Base-by-base conservation (phyloP, 345 rosid genomes). In the Hypericum androsaemum region DNA sequence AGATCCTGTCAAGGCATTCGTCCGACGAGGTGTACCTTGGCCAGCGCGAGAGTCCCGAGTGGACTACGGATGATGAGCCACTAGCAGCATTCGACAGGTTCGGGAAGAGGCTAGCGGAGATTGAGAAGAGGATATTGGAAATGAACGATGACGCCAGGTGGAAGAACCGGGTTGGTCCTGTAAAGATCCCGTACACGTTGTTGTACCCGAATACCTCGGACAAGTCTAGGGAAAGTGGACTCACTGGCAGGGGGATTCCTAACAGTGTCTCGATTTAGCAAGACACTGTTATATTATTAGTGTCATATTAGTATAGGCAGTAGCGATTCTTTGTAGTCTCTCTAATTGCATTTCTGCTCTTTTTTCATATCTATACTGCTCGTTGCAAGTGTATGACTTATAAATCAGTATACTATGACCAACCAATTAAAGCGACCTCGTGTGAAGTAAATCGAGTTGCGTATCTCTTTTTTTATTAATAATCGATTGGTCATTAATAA, bases 191-290 rank as follows among this genome's bases (percentile, higher is more conserved):
- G 43, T 92, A 92, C 64, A 83, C 83, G 8, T 53, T 92, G 57
- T 77, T 88, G 16, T 88, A 64, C 51, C 98, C 96, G 1, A 81
- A 73, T 71, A 81, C 89, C 40, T 74, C 83, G 5, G 80, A 83
- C 68, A 42, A 69, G 72, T 60, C 84, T 3, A 81, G 57, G 56
- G 72, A 65, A 10, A 77, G 83, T 41, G 95, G 96, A 5, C 77
- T 92, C 43, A 83, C 89, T 1, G 95, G 89, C 47, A 83, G 66
- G 69, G 96, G 98, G 12, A 85, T 92, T 59, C 98, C 98, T 7
- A 92, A 88, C 48, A 88, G 98, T 45, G 50, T 92, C 60, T 92
- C 98, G 3, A 82, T 88, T 37, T 88, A 22, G 32, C 32, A 22
- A n/a, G n/a, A 22, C 32, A 1, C 32, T 22, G 32, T 22, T 22